These are phyloP conservation scores for Brassica rapa DNA, from an alignment of 345 rosid genomes.

Conservation along the genomic window DNA sequence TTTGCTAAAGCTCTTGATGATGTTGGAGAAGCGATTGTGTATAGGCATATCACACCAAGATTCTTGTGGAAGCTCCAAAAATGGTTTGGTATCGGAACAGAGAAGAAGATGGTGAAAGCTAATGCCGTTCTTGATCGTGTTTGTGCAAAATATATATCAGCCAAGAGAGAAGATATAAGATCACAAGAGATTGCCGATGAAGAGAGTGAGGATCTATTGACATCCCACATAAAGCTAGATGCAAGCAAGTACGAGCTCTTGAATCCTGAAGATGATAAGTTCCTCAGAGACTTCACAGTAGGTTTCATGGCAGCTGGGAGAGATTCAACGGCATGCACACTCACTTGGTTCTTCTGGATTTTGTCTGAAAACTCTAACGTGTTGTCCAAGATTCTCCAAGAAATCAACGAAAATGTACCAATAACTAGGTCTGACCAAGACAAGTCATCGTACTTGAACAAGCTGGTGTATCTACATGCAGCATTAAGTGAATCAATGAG, in stretches of 20 bases:
- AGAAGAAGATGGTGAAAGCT: neutral
- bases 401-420: neutral
- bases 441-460: neutral
- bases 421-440: neutral
- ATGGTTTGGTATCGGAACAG: neutral
- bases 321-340: neutral
- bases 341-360: neutral
- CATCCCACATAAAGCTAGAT: neutral
- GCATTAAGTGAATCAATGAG: neutral
- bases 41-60: conserved; percentile 27
- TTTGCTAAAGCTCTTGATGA: conserved; percentile 28
- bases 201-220: neutral
- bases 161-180: neutral
- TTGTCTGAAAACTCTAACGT: neutral
- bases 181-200: neutral
- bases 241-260: neutral
- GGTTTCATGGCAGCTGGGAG: neutral
- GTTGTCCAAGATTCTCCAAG: neutral
- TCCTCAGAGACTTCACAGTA: neutral
- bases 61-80: conserved; percentile 36
- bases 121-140: neutral
- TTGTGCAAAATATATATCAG: neutral
- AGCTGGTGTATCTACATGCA: neutral
- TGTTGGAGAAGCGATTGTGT: conserved; percentile 26
- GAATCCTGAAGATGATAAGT: neutral